These are phyloP conservation scores for Cutaneotrichosporon sp. DNA, from an alignment of 1,284 basidiomycete species.

Conservation along the genomic window DNA sequence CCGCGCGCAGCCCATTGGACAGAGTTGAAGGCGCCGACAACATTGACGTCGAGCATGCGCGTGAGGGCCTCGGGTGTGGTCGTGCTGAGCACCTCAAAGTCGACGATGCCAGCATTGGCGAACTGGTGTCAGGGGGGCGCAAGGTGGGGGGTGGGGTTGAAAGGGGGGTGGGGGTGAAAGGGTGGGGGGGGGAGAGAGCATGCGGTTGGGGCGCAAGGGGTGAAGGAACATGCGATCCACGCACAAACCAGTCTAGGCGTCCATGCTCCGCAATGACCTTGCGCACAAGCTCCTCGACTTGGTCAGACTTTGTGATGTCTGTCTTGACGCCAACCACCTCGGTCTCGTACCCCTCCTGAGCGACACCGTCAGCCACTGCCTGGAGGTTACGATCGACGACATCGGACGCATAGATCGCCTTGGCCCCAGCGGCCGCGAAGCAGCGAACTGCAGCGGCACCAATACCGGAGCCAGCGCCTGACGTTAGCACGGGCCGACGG, in stretches of 20 bases:
- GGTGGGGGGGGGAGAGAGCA: too few relatives aligned
- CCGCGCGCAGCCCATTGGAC: slow-evolving; percentile 23
- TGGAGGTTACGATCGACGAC: slow-evolving; percentile 10
- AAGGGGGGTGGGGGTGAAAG: too few relatives aligned
- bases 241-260: slow-evolving; percentile 25
- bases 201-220: too few relatives aligned
- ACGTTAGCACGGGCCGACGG: background rate
- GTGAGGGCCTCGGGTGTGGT: slow-evolving; percentile 13
- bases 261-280: slow-evolving; percentile 19
- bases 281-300: slow-evolving; percentile 23
- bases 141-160: too few relatives aligned
- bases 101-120: slow-evolving; percentile 25
- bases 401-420: slow-evolving; percentile 20
- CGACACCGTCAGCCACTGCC: background rate
- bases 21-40: slow-evolving; percentile 23
- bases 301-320: slow-evolving; percentile 21
- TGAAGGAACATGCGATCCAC: background rate
- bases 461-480: slow-evolving; percentile 22
- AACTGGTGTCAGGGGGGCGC: slow-evolving; percentile 11
- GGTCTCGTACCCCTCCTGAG: slow-evolving; percentile 14
- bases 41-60: slow-evolving; percentile 24
- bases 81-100: slow-evolving; percentile 20
- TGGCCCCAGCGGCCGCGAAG: slow-evolving; percentile 18
- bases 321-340: slow-evolving; percentile 15
- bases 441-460: slow-evolving; percentile 19